Conservation (phyloP, 2,329 filamentous ascomycete genomes). For the Alternaria ventricosa region DNA sequence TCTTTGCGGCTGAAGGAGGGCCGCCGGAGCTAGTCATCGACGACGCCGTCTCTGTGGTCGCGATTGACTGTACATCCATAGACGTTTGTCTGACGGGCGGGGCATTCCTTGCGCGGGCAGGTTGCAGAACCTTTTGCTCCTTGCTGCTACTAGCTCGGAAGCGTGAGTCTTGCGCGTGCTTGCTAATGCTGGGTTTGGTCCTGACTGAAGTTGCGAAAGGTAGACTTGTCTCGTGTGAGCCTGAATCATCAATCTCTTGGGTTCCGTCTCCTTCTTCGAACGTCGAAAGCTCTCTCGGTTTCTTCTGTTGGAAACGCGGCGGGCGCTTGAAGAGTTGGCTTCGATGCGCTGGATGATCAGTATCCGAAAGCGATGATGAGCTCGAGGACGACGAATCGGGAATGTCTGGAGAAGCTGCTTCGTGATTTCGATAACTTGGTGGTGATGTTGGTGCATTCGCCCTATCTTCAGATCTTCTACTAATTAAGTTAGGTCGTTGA, state of each 20-base stretch:
- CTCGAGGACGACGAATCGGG: constrained; percentile 37
- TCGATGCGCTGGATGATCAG: constrained; percentile 48
- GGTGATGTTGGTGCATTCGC: constrained; percentile 7
- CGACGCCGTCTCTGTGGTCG: constrained; percentile 46
- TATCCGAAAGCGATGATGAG: constrained; percentile 44
- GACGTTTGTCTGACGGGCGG: constrained; percentile 17
- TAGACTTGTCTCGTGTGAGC: constrained; percentile 55
- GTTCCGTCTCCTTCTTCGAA: constrained; percentile 40
- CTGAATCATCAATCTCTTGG: constrained; percentile 59
- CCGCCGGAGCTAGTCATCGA: constrained; percentile 60
- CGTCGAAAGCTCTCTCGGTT: constrained; percentile 32
- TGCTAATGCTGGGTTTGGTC: constrained; percentile 1
- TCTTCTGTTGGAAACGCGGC: constrained; percentile 44
- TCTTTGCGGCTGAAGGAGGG: constrained; percentile 23
- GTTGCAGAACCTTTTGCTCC: constrained; percentile 15
- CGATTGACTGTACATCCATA: constrained; percentile 28
- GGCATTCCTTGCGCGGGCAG: constrained; percentile 6
- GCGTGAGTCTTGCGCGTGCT: constrained; percentile 16
- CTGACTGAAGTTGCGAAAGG: constrained; percentile 51
- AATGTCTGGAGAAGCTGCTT: constrained; percentile 28
- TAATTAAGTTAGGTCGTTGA: constrained; percentile 29
- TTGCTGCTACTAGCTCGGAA: constrained; percentile 5
- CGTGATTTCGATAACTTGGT: constrained; percentile 15
- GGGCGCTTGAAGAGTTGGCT: constrained; percentile 55
- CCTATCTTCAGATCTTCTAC: constrained; percentile 23